Base-by-base conservation (phyloP, 139 green algal species). In the Chlamydomonas schloesseri region DNA sequence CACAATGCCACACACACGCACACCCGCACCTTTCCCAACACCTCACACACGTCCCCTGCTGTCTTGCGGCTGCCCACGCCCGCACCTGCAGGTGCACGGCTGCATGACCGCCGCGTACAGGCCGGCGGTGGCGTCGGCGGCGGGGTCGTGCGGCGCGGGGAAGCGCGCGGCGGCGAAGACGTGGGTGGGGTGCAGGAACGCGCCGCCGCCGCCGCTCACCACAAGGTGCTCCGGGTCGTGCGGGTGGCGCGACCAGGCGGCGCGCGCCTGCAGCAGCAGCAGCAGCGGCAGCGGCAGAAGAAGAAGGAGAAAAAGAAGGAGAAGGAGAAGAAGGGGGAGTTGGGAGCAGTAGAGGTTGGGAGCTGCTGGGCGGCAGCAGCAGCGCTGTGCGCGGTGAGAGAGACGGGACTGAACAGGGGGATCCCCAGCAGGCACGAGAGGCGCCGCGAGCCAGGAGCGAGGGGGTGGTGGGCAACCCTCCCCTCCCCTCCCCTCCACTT, bases 101-200 rank as follows among this genome's bases (percentile, higher is more conserved):
- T 82, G 65, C 47, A 73, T 60, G 17, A 82, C 79, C 17, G 73
- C 68, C 47, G 74, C 73, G 82, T 93, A 91, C 34, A 92, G 81
- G 23, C 84, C 78, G 15, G 90, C 88, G 6, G 86, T 92, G 31
- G 91, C 91, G 13, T 93, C 93, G 26, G 95, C 94, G 0, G 92
- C 91, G 0, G 90, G 88, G 82, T 96, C 92, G 18, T 88, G 87
- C 55, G 89, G 33, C 28, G 88, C 79, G 0, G 62, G 70, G 86
- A 97, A 97, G 34, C 91, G 50, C 13, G 84, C 73, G 29, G 69
- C 72, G 28, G 91, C 89, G 73, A 98, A 98, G 23, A 98, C 90
- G 78, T 98, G 96, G 1, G 96, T 98, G 37, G 96, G 96, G 93
- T 98, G 96, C 81, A 97, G 81, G 85, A 98, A 98, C 31, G 93